Evolutionary conservation across 1,139 yeast species (phyloP).

Genomic region (Pneumocystis sp.): DNA sequence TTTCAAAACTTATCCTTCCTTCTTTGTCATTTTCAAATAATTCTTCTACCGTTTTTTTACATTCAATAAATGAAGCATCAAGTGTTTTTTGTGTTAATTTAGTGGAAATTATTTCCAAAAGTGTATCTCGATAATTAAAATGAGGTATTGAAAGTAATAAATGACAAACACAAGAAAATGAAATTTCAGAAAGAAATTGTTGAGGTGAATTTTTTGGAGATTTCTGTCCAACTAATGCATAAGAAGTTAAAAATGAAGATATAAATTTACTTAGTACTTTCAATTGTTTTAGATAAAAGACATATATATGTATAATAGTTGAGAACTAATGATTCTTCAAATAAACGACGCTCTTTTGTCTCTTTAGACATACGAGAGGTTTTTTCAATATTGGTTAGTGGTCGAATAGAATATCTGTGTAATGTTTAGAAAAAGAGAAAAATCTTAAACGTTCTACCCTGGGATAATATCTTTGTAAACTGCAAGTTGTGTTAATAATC

Average conservation of each 20-base stretch:
- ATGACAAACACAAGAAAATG: constrained; percentile 69
- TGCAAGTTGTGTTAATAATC: constrained; percentile 66
- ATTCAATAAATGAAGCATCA: constrained; percentile 37
- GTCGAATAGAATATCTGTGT: constrained; percentile 48
- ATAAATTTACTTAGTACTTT: constrained; percentile 1
- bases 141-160: constrained; percentile 52
- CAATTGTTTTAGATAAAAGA: constrained; percentile 24
- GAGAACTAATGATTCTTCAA: constrained; percentile 60
- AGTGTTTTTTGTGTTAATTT: constrained; percentile 39
- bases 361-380: constrained; percentile 69
- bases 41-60: constrained; percentile 51
- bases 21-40: constrained; percentile 54
- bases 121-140: constrained; percentile 66
- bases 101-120: constrained; percentile 51
- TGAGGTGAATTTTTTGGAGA: constrained; percentile 26
- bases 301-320: constrained; percentile 60
- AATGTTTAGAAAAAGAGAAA: neutral
- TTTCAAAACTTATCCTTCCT: constrained; percentile 68
- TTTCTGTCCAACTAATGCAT: constrained; percentile 15
- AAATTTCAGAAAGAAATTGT: constrained; percentile 38
- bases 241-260: neutral
- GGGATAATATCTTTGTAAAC: constrained; percentile 80
- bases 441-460: constrained; percentile 28
- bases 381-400: constrained; percentile 64
- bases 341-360: constrained; percentile 55